Percentiles rank a stretch among this genome's conserved stretches.
Evolutionary conservation across 1,139 yeast genomes (phyloP).

Genomic region (Yamadazyma atmosphaerica): DNA sequence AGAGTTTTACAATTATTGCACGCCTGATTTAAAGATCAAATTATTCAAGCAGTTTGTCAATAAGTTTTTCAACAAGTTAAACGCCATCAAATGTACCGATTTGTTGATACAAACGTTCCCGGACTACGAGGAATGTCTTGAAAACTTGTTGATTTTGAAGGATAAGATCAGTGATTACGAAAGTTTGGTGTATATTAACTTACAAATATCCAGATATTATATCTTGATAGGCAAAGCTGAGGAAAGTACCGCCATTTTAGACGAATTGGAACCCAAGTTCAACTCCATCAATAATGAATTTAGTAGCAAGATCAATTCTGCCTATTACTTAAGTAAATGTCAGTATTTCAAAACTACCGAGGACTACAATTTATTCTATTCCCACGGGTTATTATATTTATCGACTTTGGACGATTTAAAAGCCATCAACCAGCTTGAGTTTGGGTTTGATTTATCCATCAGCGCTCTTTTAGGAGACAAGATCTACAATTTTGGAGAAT

Average conservation of each 20-base stretch:
- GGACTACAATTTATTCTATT: slow-evolving; percentile 80
- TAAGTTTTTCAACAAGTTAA: slow-evolving; percentile 68
- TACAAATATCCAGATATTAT: slow-evolving; percentile 76
- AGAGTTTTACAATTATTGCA: slow-evolving; percentile 48
- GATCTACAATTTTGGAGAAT: slow-evolving; percentile 94
- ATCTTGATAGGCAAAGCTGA: slow-evolving; percentile 57
- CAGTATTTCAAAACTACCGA: slow-evolving; percentile 72
- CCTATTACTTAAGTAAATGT: slow-evolving; percentile 79
- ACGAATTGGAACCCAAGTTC: slow-evolving; percentile 51
- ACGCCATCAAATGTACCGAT: slow-evolving; percentile 75
- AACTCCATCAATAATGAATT: slow-evolving; percentile 41
- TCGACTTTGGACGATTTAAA: slow-evolving; percentile 47
- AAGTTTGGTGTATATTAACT: slow-evolving; percentile 59
- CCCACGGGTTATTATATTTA: slow-evolving; percentile 55
- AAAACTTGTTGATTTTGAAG: slow-evolving; percentile 46
- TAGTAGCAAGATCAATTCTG: slow-evolving; percentile 74
- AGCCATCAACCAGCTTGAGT: slow-evolving; percentile 30
- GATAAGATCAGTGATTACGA: slow-evolving; percentile 37
- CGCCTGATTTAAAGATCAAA: slow-evolving; percentile 57
- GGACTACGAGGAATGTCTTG: slow-evolving; percentile 51
- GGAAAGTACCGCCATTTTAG: slow-evolving; percentile 70
- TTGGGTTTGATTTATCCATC: slow-evolving; percentile 81
- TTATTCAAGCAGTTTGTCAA: slow-evolving; percentile 72
- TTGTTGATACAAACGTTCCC: slow-evolving; percentile 60
- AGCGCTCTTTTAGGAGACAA: slow-evolving; percentile 90